These are phyloP conservation scores for Fraxinus floribunda DNA, from an alignment of 305 asterid genomes.

Conservation along the genomic window DNA sequence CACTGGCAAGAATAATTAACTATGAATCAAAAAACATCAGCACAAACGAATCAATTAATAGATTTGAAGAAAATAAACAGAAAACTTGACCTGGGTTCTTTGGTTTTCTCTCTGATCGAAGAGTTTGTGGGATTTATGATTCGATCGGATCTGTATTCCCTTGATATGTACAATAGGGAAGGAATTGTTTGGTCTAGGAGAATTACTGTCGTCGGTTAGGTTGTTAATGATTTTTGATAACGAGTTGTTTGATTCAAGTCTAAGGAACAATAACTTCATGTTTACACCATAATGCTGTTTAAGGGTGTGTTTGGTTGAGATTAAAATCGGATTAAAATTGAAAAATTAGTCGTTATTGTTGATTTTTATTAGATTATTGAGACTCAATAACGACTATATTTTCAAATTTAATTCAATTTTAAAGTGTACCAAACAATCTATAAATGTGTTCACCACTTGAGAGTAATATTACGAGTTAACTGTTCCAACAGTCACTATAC, in stretches of 20 bases:
- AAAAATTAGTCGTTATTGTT: no score
- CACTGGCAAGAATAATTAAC: background rate
- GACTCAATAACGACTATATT: no score
- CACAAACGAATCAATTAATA: background rate
- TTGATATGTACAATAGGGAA: background rate
- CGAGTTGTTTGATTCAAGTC: constrained; percentile 19
- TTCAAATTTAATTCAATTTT: no score
- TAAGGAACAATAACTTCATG: constrained; percentile 13
- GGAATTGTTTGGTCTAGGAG: constrained; percentile 27
- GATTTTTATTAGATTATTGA: no score
- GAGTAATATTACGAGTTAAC: background rate
- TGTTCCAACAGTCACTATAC: no score
- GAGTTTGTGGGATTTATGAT: background rate
- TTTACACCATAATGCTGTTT: background rate
- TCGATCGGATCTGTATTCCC: constrained; percentile 32
- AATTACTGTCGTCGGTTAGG: constrained; percentile 41
- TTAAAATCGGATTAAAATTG: no score
- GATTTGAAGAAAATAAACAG: constrained; percentile 1
- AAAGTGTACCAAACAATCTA: no score
- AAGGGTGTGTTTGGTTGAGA: no score
- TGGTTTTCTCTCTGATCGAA: background rate
- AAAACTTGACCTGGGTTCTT: constrained; percentile 24
- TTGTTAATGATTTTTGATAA: constrained; percentile 28
- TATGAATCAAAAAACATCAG: background rate
- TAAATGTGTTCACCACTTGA: background rate